A percentile compares a stretch with the other conserved stretches of the same genome.
phyloP scores from a whole-genome alignment of 1,139 yeast genomes.

The Taphrina wiesneri region DNA sequence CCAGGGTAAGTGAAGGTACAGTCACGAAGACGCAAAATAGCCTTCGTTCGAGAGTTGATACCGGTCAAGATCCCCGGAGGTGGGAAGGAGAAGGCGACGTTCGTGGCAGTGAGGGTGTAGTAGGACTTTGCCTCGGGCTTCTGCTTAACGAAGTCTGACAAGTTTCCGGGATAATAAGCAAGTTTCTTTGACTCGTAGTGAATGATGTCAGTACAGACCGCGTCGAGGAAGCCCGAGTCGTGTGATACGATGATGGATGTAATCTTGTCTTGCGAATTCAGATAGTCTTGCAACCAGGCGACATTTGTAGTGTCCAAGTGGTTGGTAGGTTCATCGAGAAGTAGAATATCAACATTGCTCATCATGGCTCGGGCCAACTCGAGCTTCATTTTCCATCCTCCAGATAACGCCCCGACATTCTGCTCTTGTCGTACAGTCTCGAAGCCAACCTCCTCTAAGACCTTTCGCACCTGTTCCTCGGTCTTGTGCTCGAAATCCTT shows the following conservation, averaged over 20 bases:
- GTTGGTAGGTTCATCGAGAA: conserved; percentile 97
- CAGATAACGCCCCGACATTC: conserved; percentile 90
- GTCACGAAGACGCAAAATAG: conserved; percentile 94
- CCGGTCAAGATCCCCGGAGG: conserved; percentile 99
- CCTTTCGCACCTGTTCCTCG: conserved; percentile 70
- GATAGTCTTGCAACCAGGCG: conserved; percentile 87
- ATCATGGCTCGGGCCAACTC: conserved; percentile 98
- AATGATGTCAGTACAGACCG: conserved; percentile 94
- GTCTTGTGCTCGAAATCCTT: conserved; percentile 78
- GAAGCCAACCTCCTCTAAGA: conserved; percentile 78
- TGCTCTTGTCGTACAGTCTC: conserved; percentile 85
- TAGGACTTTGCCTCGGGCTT: conserved; percentile 98
- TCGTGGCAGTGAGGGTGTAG: conserved; percentile 98
- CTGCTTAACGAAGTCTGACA: conserved; percentile 95
- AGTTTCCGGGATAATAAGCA: conserved; percentile 99
- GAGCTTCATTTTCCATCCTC: conserved; percentile 99
- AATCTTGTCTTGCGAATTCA: conserved; percentile 90
- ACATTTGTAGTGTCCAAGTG: conserved; percentile 95
- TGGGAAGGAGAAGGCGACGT: conserved; percentile 94
- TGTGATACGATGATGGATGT: conserved; percentile 98
- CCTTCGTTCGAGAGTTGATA: conserved; percentile 99
- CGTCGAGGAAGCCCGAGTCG: conserved; percentile 99
- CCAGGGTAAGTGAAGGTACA: conserved; percentile 99
- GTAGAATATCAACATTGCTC: conserved; percentile 91
- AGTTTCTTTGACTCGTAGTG: conserved; percentile 99